Conservation (phyloP, 139 green algal species). For the Chlamydomonas incerta region DNA sequence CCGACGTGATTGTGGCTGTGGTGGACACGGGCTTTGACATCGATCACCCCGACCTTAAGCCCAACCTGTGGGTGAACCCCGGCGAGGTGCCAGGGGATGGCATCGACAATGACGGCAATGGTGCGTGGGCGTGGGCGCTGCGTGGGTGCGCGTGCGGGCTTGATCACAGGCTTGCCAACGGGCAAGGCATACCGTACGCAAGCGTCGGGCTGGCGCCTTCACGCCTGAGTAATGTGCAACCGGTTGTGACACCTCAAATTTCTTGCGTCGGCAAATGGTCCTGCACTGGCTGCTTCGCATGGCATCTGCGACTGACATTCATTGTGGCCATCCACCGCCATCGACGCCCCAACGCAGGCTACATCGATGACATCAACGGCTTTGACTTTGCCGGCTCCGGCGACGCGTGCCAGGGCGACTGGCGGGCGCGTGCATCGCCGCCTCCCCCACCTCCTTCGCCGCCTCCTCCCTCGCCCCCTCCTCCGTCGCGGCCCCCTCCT, state of each 20-base stretch:
- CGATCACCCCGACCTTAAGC: slow-evolving; percentile 68
- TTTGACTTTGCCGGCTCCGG: slow-evolving; percentile 13
- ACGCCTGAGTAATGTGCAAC: too few species aligned
- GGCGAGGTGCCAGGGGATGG: slow-evolving; percentile 67
- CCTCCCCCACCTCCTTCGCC: neutral
- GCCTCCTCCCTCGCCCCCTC: neutral
- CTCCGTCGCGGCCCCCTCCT: too few species aligned
- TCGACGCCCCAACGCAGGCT: too few species aligned
- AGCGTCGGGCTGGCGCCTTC: too few species aligned
- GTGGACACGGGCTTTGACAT: slow-evolving; percentile 77
- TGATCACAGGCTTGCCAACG: neutral
- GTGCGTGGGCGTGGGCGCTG: slow-evolving; percentile 33
- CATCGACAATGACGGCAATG: slow-evolving; percentile 78
- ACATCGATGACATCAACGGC: neutral
- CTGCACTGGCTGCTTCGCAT: too few species aligned
- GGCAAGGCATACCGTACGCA: too few species aligned
- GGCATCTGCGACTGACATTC: too few species aligned
- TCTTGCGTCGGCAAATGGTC: too few species aligned
- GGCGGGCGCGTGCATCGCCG: neutral
- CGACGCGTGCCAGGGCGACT: neutral
- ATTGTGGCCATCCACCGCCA: too few species aligned
- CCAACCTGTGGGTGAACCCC: slow-evolving; percentile 73
- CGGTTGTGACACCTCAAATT: too few species aligned
- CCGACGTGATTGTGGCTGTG: slow-evolving; percentile 73
- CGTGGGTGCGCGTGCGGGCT: neutral